These are phyloP conservation scores for Thinopyrum elongatum DNA, from an alignment of 176 grass and related monocot species.

Conservation along the genomic window DNA sequence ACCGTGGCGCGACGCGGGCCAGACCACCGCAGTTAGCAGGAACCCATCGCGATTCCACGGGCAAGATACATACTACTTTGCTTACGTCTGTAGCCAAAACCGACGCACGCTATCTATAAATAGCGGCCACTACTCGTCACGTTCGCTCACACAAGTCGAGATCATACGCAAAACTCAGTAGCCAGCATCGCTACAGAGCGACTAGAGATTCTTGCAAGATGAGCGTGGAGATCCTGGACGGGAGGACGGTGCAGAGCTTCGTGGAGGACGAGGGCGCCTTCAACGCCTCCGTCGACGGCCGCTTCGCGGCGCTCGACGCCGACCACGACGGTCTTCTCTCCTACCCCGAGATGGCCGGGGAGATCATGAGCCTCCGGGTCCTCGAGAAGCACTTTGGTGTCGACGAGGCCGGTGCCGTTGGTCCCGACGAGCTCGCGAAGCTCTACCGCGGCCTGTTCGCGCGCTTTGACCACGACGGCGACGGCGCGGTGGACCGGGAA, in stretches of 20 bases:
- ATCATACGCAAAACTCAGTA: too few relatives aligned
- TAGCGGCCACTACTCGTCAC: too few relatives aligned
- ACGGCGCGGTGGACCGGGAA: slow-evolving; percentile 47
- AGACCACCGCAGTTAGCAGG: too few relatives aligned
- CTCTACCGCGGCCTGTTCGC: slow-evolving; percentile 50
- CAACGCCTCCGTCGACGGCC: slow-evolving; percentile 52
- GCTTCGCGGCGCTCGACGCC: slow-evolving; percentile 54
- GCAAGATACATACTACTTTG: too few relatives aligned
- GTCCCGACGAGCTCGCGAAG: slow-evolving; percentile 23
- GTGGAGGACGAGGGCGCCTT: slow-evolving; percentile 66
- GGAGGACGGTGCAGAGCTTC: slow-evolving; percentile 45
- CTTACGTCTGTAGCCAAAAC: too few relatives aligned
- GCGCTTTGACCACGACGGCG: slow-evolving; percentile 63
- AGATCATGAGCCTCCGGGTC: slow-evolving; percentile 60
- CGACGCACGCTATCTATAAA: too few relatives aligned
- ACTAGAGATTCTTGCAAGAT: slow-evolving; percentile 23
- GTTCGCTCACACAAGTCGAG: too few relatives aligned
- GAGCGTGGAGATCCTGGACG: slow-evolving; percentile 82
- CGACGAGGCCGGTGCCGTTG: slow-evolving; percentile 28
- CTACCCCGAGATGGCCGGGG: slow-evolving; percentile 56
- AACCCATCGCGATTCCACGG: too few relatives aligned
- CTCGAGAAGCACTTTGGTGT: slow-evolving; percentile 56
- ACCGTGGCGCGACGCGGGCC: too few relatives aligned
- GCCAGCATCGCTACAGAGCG: too few relatives aligned
- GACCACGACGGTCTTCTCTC: slow-evolving; percentile 55